A percentile compares a stretch with the other conserved stretches of the same genome.
Conservation (phyloP, 495 filamentous ascomycete species). For the Ascodesmis nigricans region DNA sequence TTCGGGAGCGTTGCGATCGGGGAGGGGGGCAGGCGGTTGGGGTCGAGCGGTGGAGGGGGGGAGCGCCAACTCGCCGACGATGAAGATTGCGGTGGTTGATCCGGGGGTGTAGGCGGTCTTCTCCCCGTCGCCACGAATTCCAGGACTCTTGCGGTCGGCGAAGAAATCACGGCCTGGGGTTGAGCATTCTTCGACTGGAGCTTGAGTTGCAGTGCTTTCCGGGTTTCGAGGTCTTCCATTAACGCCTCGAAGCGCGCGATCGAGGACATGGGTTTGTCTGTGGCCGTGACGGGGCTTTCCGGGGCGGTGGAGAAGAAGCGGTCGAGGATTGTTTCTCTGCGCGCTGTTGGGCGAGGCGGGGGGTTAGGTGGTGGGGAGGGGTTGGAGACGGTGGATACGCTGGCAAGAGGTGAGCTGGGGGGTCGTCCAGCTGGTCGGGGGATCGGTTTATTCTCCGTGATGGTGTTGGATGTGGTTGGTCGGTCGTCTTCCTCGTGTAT, state of each 20-base stretch:
- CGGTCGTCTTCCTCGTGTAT: background rate
- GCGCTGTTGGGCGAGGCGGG: constrained; percentile 2
- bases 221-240: constrained; percentile 14
- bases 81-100: constrained; percentile 1
- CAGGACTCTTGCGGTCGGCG: constrained; percentile 17
- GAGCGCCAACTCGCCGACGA: constrained; percentile 4
- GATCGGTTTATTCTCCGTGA: background rate
- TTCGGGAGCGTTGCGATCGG: constrained; percentile 1
- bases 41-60: background rate
- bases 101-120: constrained; percentile 4
- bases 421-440: no score
- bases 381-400: background rate
- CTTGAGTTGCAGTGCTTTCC: background rate
- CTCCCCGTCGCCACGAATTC: constrained; percentile 21
- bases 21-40: background rate
- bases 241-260: constrained; percentile 21
- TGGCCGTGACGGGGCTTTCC: constrained; percentile 6
- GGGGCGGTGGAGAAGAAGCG: constrained; percentile 20
- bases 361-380: background rate
- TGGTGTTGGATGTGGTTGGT: background rate
- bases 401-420: no score
- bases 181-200: constrained; percentile 3
- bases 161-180: constrained; percentile 18
- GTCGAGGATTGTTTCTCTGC: constrained; percentile 21
- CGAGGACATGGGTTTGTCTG: constrained; percentile 13